phyloP scores from a whole-genome alignment of 257 asterid species.

The Lycium ferocissimum region DNA sequence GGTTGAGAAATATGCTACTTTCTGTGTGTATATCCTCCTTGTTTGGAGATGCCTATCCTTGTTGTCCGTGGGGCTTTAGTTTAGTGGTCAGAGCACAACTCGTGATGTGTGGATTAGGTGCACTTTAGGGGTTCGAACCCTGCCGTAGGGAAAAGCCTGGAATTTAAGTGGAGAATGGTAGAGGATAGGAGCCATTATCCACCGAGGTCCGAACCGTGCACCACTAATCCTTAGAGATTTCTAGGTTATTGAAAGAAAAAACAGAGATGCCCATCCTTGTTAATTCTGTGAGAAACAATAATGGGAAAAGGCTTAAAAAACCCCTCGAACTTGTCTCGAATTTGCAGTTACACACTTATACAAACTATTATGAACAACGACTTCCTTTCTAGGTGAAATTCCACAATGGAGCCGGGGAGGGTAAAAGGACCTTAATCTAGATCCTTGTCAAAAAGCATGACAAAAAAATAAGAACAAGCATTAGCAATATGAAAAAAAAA shows the following conservation, averaged over 20 bases:
- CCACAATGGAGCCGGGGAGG: too few relatives aligned
- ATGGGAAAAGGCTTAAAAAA: too few relatives aligned
- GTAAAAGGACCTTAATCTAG: too few relatives aligned
- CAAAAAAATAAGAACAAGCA: too few relatives aligned
- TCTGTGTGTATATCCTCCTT: not conserved
- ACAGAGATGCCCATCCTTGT: not conserved
- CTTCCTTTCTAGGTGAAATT: too few relatives aligned
- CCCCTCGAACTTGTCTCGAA: too few relatives aligned
- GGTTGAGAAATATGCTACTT: not conserved
- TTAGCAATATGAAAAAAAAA: too few relatives aligned
- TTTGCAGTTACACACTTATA: too few relatives aligned
- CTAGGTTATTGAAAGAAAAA: not conserved
- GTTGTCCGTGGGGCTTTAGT: not conserved
- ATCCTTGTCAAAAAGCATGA: too few relatives aligned
- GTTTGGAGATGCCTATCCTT: not conserved
- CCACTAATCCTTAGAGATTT: not conserved
- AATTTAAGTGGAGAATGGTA: not conserved
- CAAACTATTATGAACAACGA: too few relatives aligned
- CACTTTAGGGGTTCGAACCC: not conserved
- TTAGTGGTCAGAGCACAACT: not conserved
- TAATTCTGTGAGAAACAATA: not conserved
- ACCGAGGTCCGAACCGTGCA: not conserved
- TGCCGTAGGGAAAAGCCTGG: not conserved
- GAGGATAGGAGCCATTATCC: not conserved
- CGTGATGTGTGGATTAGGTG: not conserved